Base-by-base conservation (phyloP, 2,329 filamentous ascomycete genomes). In the Zarea fungicola region DNA sequence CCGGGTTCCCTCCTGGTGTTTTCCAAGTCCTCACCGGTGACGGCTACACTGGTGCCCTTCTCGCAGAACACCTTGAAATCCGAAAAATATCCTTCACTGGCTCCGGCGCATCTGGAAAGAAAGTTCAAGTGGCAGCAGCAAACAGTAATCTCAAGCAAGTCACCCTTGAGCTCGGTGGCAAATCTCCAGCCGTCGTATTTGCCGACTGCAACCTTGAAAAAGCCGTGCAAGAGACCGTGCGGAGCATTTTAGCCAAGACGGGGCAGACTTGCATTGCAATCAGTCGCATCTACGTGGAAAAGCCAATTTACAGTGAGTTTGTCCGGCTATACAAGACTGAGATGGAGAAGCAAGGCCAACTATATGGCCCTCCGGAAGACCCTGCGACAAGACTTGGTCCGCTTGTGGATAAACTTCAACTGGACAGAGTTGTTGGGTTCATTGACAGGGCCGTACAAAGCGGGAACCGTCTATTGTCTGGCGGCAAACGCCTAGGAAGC, bases 81-180 rank as follows among this genome's bases (percentile, higher is more conserved):
- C 80, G 85, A 56, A 88, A 87, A 62, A 73, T 91, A 48, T 83
- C 82, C 5, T 91, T 91, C 59, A 91, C 87, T 0, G 87, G 87
- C 32, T 85, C 80, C 11, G 85, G 82, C 5, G 72, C 72, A 5
- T 87, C 85, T 0, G 87, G 83, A 3, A 77, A 80, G 47, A 72
- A 82, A 54, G 87, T 90, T 54, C 87, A 88, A 78, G 84, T 84
- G 58, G 75, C 80, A 60, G 84, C 85, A 0, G 76, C 82, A 4
- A 68, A 75, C 1, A 86, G 72, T 32, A 77, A 78, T 53, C 67
- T 81, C 56, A 84, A 84, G 67, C 80, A 80, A 59, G 75, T 84
- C 28, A 80, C 78, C 2, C 70, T 84, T 25, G 81, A 84, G 65
- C 75, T 81, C 2, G 82, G 82, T 28, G 83, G 82, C 51, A 85